Evolutionary conservation across 371 early-diverging fungal genomes (phyloP).

Genomic region (Rhizopus delemar): DNA sequence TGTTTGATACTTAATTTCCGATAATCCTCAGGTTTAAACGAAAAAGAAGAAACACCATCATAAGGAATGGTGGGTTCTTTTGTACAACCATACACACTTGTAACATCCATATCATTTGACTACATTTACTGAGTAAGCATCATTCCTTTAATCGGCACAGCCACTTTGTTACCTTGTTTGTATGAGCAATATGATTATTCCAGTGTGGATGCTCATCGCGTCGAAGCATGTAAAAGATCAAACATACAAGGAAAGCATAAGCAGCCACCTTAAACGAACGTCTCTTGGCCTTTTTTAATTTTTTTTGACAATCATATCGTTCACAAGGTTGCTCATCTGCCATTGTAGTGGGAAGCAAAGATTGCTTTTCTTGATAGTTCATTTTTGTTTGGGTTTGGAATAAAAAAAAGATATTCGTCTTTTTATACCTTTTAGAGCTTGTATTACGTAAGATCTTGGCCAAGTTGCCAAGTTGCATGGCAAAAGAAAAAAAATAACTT

Average conservation of each 20-base stretch:
- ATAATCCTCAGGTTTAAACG: slow-evolving; percentile 8
- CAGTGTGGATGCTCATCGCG: too few relatives aligned
- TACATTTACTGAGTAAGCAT: neutral
- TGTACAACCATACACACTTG: neutral
- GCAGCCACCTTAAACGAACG: neutral
- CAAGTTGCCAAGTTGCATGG: neutral
- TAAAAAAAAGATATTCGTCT: neutral
- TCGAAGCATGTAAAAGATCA: neutral
- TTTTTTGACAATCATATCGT: neutral
- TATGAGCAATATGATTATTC: too few relatives aligned
- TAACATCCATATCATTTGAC: neutral
- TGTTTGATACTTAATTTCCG: slow-evolving; percentile 5
- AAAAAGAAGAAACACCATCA: slow-evolving; percentile 8
- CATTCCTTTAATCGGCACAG: neutral
- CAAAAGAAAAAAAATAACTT: neutral
- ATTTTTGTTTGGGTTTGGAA: neutral
- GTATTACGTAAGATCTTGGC: neutral
- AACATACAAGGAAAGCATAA: neutral
- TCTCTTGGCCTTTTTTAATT: neutral
- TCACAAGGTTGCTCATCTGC: neutral
- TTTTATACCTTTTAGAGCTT: neutral
- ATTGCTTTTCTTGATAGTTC: neutral
- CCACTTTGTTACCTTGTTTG: too few relatives aligned
- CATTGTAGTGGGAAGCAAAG: neutral
- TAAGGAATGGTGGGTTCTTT: slow-evolving; percentile 11